Conservation (phyloP, 2,329 filamentous ascomycete genomes). For the Cladosporium sphaerospermum region DNA sequence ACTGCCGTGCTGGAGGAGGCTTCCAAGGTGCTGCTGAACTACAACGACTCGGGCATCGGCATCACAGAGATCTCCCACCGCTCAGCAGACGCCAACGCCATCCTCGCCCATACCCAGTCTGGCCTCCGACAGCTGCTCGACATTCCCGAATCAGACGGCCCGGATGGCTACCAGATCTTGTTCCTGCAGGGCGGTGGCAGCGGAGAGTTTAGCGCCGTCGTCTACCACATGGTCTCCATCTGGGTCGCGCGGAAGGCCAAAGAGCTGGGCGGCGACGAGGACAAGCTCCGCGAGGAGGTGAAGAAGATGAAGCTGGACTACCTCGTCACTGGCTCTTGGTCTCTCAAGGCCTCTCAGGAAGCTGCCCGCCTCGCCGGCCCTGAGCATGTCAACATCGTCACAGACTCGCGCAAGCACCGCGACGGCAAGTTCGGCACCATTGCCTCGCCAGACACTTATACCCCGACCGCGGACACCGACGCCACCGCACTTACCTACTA, state of each 20-base stretch:
- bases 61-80: constrained; percentile 89
- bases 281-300: constrained; percentile 58
- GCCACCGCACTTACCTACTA: constrained; percentile 71
- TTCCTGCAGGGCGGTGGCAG: constrained; percentile 85
- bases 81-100: constrained; percentile 67
- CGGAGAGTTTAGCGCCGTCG: constrained; percentile 75
- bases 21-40: constrained; percentile 73
- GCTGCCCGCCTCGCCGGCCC: constrained; percentile 69
- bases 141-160: constrained; percentile 71
- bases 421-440: constrained; percentile 82
- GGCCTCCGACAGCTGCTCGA: constrained; percentile 69
- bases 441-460: constrained; percentile 70
- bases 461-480: constrained; percentile 56
- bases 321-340: constrained; percentile 85
- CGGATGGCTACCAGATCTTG: constrained; percentile 77
- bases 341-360: constrained; percentile 81
- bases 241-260: constrained; percentile 69
- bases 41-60: constrained; percentile 71
- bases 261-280: constrained; percentile 50
- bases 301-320: constrained; percentile 78
- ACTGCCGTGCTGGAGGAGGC: constrained; percentile 73
- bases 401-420: constrained; percentile 58
- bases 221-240: constrained; percentile 75
- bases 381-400: constrained; percentile 72
- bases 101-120: constrained; percentile 72